A percentile compares a stretch with the other conserved stretches of the same genome.
Conservation (phyloP, 148 eudicot genomes). For the Rhododendron vialii region DNA sequence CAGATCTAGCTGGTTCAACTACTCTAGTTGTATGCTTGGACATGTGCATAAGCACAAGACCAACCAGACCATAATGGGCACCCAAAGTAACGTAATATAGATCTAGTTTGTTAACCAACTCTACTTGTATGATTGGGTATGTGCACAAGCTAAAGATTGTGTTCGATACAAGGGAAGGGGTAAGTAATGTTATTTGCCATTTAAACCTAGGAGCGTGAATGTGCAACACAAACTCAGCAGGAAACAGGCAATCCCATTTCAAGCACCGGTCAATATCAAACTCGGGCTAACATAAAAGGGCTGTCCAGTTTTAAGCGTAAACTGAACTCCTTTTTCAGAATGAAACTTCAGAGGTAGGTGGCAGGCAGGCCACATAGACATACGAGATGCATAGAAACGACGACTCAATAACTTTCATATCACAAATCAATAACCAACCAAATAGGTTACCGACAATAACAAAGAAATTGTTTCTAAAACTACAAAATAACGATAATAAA, state of each 20-base stretch:
- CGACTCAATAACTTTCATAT: neutral
- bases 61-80: neutral
- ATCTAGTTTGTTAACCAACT: neutral
- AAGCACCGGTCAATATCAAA: neutral
- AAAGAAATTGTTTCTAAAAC: neutral
- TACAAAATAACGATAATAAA: neutral
- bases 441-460: neutral
- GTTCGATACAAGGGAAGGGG: neutral
- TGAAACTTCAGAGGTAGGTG: neutral
- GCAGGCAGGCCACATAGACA: neutral
- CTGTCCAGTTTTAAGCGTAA: neutral
- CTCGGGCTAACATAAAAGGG: neutral
- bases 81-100: neutral
- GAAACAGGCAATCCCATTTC: conserved; percentile 4
- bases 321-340: neutral
- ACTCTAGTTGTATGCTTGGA: neutral
- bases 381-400: neutral
- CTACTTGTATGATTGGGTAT: neutral
- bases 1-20: neutral
- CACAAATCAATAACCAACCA: neutral
- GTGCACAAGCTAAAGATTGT: neutral
- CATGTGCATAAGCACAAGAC: neutral
- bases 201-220: neutral
- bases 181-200: neutral
- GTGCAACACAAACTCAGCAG: neutral